Evolutionary conservation across 2,329 filamentous ascomycete genomes (phyloP), one percentile per base, ranked within the genome.

Genomic region (Blumeria graminis): DNA sequence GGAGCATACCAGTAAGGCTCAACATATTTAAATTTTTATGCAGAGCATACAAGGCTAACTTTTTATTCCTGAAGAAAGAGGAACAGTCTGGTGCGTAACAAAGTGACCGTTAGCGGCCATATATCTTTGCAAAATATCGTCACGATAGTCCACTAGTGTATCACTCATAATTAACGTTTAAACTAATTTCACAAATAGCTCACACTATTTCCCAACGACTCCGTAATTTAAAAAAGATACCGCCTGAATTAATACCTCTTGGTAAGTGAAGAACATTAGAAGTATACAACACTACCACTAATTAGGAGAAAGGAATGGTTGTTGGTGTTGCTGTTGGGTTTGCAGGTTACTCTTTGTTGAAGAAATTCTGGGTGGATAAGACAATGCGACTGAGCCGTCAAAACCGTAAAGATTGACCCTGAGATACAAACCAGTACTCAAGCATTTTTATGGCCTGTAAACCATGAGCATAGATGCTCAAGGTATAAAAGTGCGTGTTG

Each of bases 171-270:
- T 1, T 28, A 28, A 28, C 4, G 22, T 28, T 28, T 28, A 51
- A 50, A 57, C 64, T 66, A 57, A 65, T 56, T 36, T 50, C 16
- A 28, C 11, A 38, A 18, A 62, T 64, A 98, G 92, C 87, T 69
- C 92, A 96, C 75, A 95, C 90, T 66, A 81, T 96, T 71, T 94
- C 90, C 63, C 92, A 96, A 76, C 86, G 90, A 69, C 76, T 98
- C 66, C 85, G 89, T 69, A 83, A 81, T 69, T 76, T 95, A 68
- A 89, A 84, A 78, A 81, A 82, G 73, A 84, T 96, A 68, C 92
- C 92, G 64, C 81, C 87, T 64, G 92, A 98, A 77, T 77, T 98
- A 78, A 80, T 89, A 65, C 92, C 92, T 67, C 83, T 98, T 65
- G 89, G 89, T 94, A 82, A 70, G 80, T 73, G n/a, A 28, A 13